Conservation (phyloP, 2,329 filamentous ascomycete genomes). For the Pyricularia pennisetigena region DNA sequence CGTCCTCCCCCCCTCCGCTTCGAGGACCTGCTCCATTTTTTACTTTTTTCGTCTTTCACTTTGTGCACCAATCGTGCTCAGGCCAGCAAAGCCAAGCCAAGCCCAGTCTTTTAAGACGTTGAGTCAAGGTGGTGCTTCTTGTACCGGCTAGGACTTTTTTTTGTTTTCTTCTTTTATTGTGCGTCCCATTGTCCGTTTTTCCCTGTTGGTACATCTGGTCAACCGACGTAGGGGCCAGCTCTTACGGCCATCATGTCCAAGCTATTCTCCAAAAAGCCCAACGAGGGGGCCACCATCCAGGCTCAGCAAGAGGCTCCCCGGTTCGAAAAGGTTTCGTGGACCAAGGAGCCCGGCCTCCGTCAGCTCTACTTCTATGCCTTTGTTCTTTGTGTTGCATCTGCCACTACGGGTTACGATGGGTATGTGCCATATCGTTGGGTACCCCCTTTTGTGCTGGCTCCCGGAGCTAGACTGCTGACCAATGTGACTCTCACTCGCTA, state of each 20-base stretch:
- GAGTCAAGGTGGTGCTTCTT: background rate
- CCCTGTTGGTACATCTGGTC: background rate
- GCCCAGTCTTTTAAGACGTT: background rate
- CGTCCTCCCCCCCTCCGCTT: background rate
- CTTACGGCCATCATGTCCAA: slow-evolving; percentile 12
- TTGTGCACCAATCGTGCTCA: background rate
- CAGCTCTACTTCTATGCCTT: slow-evolving; percentile 44
- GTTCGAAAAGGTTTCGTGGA: slow-evolving; percentile 41
- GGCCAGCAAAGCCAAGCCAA: background rate
- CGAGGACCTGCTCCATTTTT: background rate
- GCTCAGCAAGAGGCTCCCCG: slow-evolving; percentile 38
- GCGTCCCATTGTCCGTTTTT: background rate
- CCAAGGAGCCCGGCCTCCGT: slow-evolving; percentile 42
- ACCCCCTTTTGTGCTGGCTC: too few relatives aligned
- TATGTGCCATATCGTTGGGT: slow-evolving; percentile 17
- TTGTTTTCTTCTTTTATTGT: background rate
- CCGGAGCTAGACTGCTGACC: background rate
- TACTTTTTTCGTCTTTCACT: background rate
- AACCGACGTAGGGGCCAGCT: background rate
- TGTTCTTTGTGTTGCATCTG: slow-evolving; percentile 42
- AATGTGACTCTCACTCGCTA: background rate
- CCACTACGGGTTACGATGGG: slow-evolving; percentile 48
- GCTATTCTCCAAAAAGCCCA: slow-evolving; percentile 17
- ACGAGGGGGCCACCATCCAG: slow-evolving; percentile 11
- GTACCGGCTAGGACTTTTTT: background rate